phyloP scores from a whole-genome alignment of 306 rosid genomes.

The Mimosa pudica region DNA sequence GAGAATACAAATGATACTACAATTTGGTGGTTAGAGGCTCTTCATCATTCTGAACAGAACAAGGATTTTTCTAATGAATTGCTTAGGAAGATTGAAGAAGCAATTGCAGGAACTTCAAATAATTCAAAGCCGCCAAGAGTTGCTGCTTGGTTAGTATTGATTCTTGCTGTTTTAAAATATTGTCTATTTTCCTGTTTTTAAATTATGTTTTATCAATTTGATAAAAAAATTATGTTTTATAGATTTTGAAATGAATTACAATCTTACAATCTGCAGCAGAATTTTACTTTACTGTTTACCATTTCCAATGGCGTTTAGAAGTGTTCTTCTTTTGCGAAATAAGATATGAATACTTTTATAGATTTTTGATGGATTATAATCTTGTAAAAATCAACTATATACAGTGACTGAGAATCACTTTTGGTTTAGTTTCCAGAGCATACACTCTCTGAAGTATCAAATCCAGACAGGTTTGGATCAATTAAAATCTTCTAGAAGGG shows the following conservation, averaged over 20 bases:
- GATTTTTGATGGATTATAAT: conserved; percentile 29
- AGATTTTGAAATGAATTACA: no score
- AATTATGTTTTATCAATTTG: conserved; percentile 22
- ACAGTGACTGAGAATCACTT: conserved; percentile 34
- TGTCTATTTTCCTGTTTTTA: conserved; percentile 22
- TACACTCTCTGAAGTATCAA: conserved; percentile 73
- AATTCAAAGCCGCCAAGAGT: conserved; percentile 62
- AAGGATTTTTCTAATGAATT: conserved; percentile 69
- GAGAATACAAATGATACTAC: conserved; percentile 47
- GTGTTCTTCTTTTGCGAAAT: conserved; percentile 24
- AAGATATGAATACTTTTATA: conserved; percentile 32
- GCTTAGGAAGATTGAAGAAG: conserved; percentile 88
- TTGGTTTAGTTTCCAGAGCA: conserved; percentile 72
- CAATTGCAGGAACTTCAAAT: conserved; percentile 63
- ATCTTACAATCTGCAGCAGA: not conserved
- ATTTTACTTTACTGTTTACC: not conserved
- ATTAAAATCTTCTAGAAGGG: conserved; percentile 77
- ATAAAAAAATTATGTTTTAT: no score
- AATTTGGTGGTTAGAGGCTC: conserved; percentile 93
- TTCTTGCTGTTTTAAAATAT: conserved; percentile 15
- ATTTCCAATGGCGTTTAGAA: conserved; percentile 16
- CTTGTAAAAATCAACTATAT: conserved; percentile 18
- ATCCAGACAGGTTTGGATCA: conserved; percentile 88
- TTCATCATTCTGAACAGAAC: conserved; percentile 75
- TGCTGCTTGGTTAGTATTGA: conserved; percentile 61